phyloP scores from a whole-genome alignment of 805 yeast genomes.

The Cyberlindnera lachancei region DNA sequence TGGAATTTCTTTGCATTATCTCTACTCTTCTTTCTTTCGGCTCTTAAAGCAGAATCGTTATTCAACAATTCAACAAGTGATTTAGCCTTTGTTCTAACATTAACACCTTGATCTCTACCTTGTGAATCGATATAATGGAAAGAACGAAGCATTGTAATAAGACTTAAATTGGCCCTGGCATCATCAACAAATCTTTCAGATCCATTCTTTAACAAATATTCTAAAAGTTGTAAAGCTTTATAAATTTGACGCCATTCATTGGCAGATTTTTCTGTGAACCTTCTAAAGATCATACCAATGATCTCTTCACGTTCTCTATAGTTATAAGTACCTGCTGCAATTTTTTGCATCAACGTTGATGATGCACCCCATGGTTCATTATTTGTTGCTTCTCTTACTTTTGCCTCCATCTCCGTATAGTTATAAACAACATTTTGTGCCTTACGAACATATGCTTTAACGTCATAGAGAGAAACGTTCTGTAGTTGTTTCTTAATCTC shows the following conservation, averaged over 20 bases:
- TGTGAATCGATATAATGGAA: conserved; percentile 92
- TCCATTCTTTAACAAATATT: conserved; percentile 86
- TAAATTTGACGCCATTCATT: conserved; percentile 98
- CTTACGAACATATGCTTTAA: conserved; percentile 93
- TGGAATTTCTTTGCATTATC: conserved; percentile 76
- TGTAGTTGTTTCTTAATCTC: conserved; percentile 74
- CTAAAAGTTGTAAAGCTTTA: conserved; percentile 86
- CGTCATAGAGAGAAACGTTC: conserved; percentile 87
- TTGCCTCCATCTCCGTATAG: conserved; percentile 93
- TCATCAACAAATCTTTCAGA: conserved; percentile 94
- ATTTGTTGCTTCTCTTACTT: conserved; percentile 95
- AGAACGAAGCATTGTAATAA: conserved; percentile 80
- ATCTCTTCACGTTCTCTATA: conserved; percentile 75
- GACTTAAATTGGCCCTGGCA: conserved; percentile 72
- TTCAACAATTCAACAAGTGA: conserved; percentile 61
- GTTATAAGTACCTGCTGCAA: conserved; percentile 91
- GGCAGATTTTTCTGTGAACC: conserved; percentile 94
- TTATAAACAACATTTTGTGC: conserved; percentile 97
- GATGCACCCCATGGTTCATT: conserved; percentile 99
- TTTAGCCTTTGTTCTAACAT: conserved; percentile 87
- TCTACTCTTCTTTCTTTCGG: conserved; percentile 87
- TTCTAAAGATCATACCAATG: conserved; percentile 65
- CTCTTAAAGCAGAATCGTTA: conserved; percentile 69
- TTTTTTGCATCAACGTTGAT: conserved; percentile 85
- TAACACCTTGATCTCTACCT: conserved; percentile 94